Percentiles rank a stretch among this genome's conserved stretches.
These are phyloP conservation scores for Conringia planisiliqua DNA, from an alignment of 345 rosid species.

Conservation along the genomic window DNA sequence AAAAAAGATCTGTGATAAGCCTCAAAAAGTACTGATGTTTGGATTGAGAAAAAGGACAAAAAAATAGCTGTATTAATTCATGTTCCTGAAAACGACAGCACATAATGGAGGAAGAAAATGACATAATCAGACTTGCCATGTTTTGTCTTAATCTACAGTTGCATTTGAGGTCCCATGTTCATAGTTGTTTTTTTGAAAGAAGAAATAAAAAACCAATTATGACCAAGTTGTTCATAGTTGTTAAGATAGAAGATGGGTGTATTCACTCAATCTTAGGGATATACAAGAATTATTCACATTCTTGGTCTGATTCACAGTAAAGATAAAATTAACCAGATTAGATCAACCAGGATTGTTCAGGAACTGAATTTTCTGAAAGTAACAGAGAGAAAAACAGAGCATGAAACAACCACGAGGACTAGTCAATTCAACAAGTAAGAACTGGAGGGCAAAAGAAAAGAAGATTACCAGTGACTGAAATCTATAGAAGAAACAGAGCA, in stretches of 20 bases:
- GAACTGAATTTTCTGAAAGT: not conserved
- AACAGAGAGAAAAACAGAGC: constrained; percentile 8
- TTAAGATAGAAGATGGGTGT: not conserved
- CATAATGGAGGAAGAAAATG: constrained; percentile 20
- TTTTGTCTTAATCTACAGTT: constrained; percentile 17
- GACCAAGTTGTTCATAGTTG: not conserved
- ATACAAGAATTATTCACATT: not conserved
- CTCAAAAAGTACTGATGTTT: not conserved
- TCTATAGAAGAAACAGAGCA: not conserved
- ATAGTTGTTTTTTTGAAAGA: no score
- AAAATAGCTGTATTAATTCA: constrained; percentile 9
- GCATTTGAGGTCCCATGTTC: not conserved
- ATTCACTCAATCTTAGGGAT: not conserved
- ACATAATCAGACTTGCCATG: constrained; percentile 17
- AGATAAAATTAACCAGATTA: not conserved
- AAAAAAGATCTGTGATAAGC: not conserved
- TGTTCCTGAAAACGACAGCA: constrained; percentile 17
- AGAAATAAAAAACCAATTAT: no score
- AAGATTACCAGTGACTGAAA: constrained; percentile 11
- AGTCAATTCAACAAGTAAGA: not conserved
- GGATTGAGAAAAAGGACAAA: not conserved
- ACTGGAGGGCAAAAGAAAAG: not conserved
- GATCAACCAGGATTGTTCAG: not conserved
- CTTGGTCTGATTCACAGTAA: not conserved
- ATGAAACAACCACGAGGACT: not conserved